phyloP scores from a whole-genome alignment of 805 yeast species.

The Komagataella ulmi region DNA sequence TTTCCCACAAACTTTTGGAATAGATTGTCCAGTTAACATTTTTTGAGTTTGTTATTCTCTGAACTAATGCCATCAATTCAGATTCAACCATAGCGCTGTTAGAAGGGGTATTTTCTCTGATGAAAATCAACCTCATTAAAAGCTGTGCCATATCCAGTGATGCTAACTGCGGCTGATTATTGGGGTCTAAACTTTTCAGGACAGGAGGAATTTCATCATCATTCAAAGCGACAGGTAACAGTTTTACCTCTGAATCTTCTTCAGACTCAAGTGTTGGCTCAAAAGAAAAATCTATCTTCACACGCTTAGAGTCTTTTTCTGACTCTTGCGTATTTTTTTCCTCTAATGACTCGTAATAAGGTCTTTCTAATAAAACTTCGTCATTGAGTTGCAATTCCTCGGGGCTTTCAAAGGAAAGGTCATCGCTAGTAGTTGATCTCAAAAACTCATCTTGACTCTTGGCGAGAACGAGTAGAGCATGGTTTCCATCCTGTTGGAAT shows the following conservation, averaged over 20 bases:
- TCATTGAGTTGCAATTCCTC: constrained; percentile 55
- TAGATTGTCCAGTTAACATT: constrained; percentile 64
- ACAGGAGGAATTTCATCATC: constrained; percentile 50
- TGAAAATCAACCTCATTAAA: constrained; percentile 48
- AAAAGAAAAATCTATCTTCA: constrained; percentile 24
- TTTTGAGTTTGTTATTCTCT: constrained; percentile 51
- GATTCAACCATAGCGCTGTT: constrained; percentile 64
- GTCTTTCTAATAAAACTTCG: constrained; percentile 66
- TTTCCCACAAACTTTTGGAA: constrained; percentile 78
- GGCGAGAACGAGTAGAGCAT: constrained; percentile 71
- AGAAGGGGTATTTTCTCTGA: constrained; percentile 60
- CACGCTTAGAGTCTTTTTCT: constrained; percentile 22
- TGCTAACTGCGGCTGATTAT: constrained; percentile 61
- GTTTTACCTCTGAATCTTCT: constrained; percentile 18
- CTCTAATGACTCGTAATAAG: constrained; percentile 51
- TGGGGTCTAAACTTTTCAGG: constrained; percentile 55
- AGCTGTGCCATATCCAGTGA: constrained; percentile 67
- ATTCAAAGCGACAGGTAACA: constrained; percentile 50
- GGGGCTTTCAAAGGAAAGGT: constrained; percentile 22
- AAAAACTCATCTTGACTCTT: constrained; percentile 22
- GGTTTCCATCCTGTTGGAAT: constrained; percentile 57
- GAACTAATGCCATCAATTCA: constrained; percentile 66
- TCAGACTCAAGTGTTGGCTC: constrained; percentile 4
- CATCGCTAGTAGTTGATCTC: constrained; percentile 5
- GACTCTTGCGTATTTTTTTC: constrained; percentile 22